A percentile compares a stretch with the other conserved stretches of the same genome.
Evolutionary conservation across 495 filamentous ascomycete species (phyloP).

Genomic region (Trichoderma asperelloides): DNA sequence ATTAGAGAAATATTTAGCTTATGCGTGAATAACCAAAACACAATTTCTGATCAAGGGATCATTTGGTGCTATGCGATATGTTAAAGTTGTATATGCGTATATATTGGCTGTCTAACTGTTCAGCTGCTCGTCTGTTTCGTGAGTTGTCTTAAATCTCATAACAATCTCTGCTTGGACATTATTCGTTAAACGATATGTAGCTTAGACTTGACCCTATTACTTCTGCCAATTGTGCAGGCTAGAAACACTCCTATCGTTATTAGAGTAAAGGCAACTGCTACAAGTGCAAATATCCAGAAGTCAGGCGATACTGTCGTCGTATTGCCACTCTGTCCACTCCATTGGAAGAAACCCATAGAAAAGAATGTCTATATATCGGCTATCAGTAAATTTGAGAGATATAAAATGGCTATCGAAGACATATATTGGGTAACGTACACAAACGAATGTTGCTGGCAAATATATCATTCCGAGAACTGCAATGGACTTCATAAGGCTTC

Average conservation of each 20-base stretch:
- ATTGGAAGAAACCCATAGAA: not conserved
- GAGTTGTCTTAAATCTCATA: no score
- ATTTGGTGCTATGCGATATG: no score
- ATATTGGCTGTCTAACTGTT: no score
- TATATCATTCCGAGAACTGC: not conserved
- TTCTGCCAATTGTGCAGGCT: not conserved
- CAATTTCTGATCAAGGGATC: no score
- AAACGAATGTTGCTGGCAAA: not conserved
- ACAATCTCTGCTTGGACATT: no score
- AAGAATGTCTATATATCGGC: not conserved
- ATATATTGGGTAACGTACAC: not conserved
- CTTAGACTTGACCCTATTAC: not conserved
- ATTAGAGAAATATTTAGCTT: no score
- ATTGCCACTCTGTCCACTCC: not conserved
- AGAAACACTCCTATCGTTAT: not conserved
- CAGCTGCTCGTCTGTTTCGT: no score
- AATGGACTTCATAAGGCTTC: not conserved
- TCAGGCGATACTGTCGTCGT: not conserved
- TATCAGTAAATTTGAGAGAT: not conserved
- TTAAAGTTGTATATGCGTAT: no score
- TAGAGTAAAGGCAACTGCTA: not conserved
- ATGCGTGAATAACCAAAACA: no score
- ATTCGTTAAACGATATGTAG: not conserved
- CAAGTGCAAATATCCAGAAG: not conserved
- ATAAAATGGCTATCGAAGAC: not conserved